Base-by-base conservation (phyloP, 2,329 filamentous ascomycete genomes). In the Fusarium brevicatenulatum region DNA sequence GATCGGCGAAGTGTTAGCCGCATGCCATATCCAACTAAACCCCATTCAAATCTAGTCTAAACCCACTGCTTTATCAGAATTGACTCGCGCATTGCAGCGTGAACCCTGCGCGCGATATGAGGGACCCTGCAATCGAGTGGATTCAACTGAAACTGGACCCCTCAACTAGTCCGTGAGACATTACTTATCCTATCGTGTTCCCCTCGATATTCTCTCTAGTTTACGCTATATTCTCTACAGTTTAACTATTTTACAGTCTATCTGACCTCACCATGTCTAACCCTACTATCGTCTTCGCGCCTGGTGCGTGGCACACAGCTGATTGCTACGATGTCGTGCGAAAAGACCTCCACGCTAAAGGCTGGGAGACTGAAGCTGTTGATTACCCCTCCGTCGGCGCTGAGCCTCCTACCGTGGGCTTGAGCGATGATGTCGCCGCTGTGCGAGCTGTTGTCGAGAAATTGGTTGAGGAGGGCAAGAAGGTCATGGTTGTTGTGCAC, bases 301-400 rank as follows among this genome's bases (percentile, higher is more conserved):
- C 66, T 15, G 66, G 66, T 8, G 63, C 64, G 0, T 68, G 63
- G 66, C 66, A 68, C 21, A 56, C 63, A 4, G 47, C 49, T n/a
- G 63, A 46, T 46, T 68, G 43, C 57, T 68, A 52, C 39, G 55
- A 68, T 15, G 15, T 32, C 19, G 66, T 68, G 11, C 66, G 64
- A 9, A 25, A 53, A 23, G 19, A 36, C 0, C 57, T 68, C 21
- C 37, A 68, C 2, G 39, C 56, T 4, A 25, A n/a, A 9, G 64
- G 58, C 4, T 68, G 63, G 66, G 18, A 40, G 2, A 68, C 66
- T 0, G 63, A 68, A 7, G 64, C 66, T 10, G 56, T 68, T 1
- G 66, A 68, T 9, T 68, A 63, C 25, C 66, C 66, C 15, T 68
- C 63, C 4, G 66, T 68, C 9, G 66, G 66, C 8, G 55, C 63